These are phyloP conservation scores for Gossypium schwendimanii DNA, from an alignment of 441 rosid genomes.

Conservation along the genomic window DNA sequence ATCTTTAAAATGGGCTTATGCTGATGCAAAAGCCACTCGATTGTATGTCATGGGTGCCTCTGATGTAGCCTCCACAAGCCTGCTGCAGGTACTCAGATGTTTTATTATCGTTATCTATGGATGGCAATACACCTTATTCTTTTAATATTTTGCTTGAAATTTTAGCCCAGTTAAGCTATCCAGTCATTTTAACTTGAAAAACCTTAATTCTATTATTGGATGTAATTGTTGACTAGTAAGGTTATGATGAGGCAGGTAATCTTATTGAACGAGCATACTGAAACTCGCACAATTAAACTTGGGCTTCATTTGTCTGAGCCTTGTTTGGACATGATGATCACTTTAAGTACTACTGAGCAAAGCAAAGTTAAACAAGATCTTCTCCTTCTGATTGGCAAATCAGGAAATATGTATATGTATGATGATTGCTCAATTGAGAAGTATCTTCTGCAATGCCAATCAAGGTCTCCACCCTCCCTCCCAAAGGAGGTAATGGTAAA, in stretches of 20 bases:
- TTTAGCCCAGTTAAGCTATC: background rate
- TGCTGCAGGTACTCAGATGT: constrained; percentile 46
- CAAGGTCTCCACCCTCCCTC: constrained; percentile 65
- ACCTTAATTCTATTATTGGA: background rate
- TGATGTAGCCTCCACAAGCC: constrained; percentile 43
- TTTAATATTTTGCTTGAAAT: background rate
- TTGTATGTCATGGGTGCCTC: constrained; percentile 60
- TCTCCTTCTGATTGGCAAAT: constrained; percentile 68
- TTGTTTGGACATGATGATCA: constrained; percentile 67
- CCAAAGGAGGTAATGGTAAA: constrained; percentile 65
- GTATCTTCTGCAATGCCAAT: constrained; percentile 71
- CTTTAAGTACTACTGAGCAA: constrained; percentile 47
- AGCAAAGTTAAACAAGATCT: constrained; percentile 52
- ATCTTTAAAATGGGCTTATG: constrained; percentile 62
- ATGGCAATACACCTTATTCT: background rate
- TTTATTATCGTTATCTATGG: background rate
- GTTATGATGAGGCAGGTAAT: constrained; percentile 44
- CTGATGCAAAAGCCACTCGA: constrained; percentile 72
- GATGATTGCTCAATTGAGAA: constrained; percentile 75
- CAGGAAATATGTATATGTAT: constrained; percentile 64
- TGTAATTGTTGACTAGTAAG: constrained; percentile 1
- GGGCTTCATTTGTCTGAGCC: constrained; percentile 77
- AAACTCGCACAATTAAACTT: constrained; percentile 71
- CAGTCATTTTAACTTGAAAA: background rate
- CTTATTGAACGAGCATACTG: constrained; percentile 66